Conservation (phyloP, 2,329 filamentous ascomycete species). For the Pyricularia pennisetigena region DNA sequence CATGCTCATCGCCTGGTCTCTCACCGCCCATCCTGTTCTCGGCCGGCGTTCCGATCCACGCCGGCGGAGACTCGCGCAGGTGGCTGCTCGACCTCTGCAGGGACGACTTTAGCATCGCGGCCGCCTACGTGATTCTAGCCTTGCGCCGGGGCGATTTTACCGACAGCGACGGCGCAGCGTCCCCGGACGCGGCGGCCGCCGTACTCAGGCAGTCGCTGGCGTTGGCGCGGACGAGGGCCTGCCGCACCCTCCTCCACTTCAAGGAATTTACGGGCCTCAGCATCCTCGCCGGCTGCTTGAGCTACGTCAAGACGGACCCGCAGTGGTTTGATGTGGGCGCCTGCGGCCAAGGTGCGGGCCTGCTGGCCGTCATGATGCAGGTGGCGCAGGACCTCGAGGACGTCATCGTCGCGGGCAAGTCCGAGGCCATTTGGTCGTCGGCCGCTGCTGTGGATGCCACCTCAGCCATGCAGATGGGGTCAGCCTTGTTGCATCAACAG, state of each 20-base stretch:
- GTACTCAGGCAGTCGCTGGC: slow-evolving; percentile 10
- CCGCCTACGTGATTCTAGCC: slow-evolving; percentile 12
- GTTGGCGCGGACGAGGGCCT: slow-evolving; percentile 11
- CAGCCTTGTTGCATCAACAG: not conserved
- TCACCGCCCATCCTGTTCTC: slow-evolving; percentile 19
- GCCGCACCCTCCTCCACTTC: slow-evolving; percentile 14
- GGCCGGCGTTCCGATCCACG: slow-evolving; percentile 8
- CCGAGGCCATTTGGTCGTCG: slow-evolving; percentile 12
- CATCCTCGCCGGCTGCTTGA: slow-evolving; percentile 12
- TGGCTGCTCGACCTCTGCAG: slow-evolving; percentile 16
- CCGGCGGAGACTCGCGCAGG: not conserved
- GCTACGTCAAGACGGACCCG: slow-evolving; percentile 2
- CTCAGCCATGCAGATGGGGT: not conserved
- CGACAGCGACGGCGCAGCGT: slow-evolving; percentile 5
- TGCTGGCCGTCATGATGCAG: slow-evolving; percentile 10
- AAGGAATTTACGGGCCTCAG: slow-evolving; percentile 13
- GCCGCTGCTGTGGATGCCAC: not conserved
- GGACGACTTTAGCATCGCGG: slow-evolving; percentile 14
- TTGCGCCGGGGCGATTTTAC: slow-evolving; percentile 9
- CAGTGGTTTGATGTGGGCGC: not conserved
- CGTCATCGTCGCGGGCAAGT: slow-evolving; percentile 12
- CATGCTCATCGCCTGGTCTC: not conserved
- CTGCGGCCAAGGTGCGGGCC: not conserved
- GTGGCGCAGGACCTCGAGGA: slow-evolving; percentile 14
- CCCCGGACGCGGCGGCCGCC: slow-evolving; percentile 4